Conservation (phyloP, 225 moss, liverwort and hornwort genomes). For the Climacium dendroides region DNA sequence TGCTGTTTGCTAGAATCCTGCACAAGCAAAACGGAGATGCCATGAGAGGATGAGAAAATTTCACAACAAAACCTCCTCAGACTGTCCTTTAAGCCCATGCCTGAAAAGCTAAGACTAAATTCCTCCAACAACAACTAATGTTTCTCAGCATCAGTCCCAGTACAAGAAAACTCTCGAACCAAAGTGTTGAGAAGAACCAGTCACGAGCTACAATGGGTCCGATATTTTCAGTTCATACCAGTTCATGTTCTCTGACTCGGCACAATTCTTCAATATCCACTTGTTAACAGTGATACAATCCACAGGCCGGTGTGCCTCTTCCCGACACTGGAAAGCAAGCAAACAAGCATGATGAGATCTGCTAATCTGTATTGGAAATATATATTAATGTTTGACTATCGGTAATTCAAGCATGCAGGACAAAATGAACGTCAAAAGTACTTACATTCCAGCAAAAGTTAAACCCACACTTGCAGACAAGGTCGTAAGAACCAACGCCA, state of each 20-base stretch:
- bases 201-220: neutral
- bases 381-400: neutral
- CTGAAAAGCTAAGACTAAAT: neutral
- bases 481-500: conserved; percentile 74
- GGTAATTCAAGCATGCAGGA: neutral
- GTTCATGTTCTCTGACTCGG: conserved; percentile 99
- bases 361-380: neutral
- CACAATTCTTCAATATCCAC: conserved; percentile 98
- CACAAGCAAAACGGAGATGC: neutral
- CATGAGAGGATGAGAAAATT: neutral
- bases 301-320: conserved; percentile 98
- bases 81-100: neutral
- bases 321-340: conserved; percentile 52
- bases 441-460: conserved; percentile 93
- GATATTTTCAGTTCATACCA: conserved; percentile 32
- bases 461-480: conserved; percentile 89
- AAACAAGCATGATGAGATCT: neutral
- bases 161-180: neutral
- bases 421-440: neutral
- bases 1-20: conserved; percentile 98
- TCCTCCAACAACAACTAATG: neutral
- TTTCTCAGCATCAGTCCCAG: neutral
- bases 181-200: neutral
- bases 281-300: conserved; percentile 92
- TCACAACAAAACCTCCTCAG: neutral